A percentile compares a stretch with the other conserved stretches of the same genome.
Conservation (phyloP, 73 alveolate genomes). For the Tetrahymena thermophila region DNA sequence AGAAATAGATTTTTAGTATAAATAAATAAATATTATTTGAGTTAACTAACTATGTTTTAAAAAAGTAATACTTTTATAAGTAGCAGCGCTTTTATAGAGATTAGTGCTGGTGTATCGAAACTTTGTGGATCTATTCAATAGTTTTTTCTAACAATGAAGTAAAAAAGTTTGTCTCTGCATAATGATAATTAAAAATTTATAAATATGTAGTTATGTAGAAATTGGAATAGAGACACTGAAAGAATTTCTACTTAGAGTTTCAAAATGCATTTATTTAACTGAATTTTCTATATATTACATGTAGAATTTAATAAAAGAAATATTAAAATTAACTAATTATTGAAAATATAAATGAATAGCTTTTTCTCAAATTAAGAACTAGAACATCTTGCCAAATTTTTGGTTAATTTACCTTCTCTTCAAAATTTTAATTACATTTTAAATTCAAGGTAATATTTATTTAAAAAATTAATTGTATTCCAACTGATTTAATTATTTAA, state of each 20-base stretch:
- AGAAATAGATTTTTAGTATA: not conserved
- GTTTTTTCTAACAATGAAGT: too few relatives aligned
- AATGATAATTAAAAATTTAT: too few relatives aligned
- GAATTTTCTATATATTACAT: not conserved
- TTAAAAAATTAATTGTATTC: too few relatives aligned
- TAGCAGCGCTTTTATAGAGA: too few relatives aligned
- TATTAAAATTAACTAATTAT: too few relatives aligned
- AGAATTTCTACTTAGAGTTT: not conserved
- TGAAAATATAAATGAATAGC: not conserved
- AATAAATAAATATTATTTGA: not conserved
- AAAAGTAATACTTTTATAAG: too few relatives aligned
- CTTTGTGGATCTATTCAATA: too few relatives aligned
- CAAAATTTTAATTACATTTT: too few relatives aligned
- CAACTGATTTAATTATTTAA: too few relatives aligned
- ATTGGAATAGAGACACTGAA: not conserved
- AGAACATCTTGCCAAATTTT: not conserved
- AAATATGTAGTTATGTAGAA: not conserved
- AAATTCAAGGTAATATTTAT: not conserved
- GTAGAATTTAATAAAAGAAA: not conserved
- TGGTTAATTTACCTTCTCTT: not conserved
- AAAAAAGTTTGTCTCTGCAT: too few relatives aligned
- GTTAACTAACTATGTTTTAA: too few relatives aligned
- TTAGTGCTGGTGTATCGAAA: too few relatives aligned
- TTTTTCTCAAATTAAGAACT: not conserved
- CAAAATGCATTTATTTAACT: not conserved